phyloP scores from a whole-genome alignment of 352 stramenopile genomes.

The Phytophthora capsici region DNA sequence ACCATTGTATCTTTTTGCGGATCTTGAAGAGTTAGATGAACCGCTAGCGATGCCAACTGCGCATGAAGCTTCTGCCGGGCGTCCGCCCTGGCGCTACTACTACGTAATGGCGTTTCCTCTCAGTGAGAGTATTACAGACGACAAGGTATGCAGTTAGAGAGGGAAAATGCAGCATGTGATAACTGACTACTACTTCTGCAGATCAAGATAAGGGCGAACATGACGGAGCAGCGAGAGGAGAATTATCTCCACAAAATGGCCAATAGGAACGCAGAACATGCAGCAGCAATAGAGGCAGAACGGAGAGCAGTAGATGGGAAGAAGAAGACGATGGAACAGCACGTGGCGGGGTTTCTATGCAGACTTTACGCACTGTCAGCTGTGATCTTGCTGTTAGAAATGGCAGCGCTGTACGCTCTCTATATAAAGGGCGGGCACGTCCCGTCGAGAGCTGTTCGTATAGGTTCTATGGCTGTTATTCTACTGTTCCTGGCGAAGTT shows the following conservation, averaged over 20 bases:
- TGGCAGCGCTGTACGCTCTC: conserved; percentile 21
- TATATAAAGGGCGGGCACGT: conserved; percentile 8
- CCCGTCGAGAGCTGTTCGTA: background rate
- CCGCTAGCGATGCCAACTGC: conserved; percentile 6
- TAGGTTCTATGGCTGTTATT: background rate
- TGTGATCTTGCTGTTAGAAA: conserved; percentile 18
- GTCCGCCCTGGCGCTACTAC: conserved; percentile 79
- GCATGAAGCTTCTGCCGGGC: conserved; percentile 13
- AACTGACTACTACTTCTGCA: conserved; percentile 22
- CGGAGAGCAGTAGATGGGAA: conserved; percentile 1
- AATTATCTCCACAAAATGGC: conserved; percentile 53
- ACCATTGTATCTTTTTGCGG: conserved; percentile 9
- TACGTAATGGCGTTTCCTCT: conserved; percentile 65
- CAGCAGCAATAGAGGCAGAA: conserved; percentile 19
- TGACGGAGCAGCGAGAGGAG: conserved; percentile 61
- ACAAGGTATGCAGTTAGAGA: conserved; percentile 43
- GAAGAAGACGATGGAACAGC: conserved; percentile 26
- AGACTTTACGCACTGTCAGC: conserved; percentile 32
- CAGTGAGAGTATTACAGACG: conserved; percentile 24
- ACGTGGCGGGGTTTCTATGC: conserved; percentile 38
- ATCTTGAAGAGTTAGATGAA: conserved; percentile 48
- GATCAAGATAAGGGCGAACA: conserved; percentile 56
- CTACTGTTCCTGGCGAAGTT: conserved; percentile 24
- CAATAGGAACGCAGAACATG: conserved; percentile 31
- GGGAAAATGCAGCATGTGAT: conserved; percentile 10